phyloP scores from a whole-genome alignment of 2,329 filamentous ascomycete species.

The Xylariales sp. region DNA sequence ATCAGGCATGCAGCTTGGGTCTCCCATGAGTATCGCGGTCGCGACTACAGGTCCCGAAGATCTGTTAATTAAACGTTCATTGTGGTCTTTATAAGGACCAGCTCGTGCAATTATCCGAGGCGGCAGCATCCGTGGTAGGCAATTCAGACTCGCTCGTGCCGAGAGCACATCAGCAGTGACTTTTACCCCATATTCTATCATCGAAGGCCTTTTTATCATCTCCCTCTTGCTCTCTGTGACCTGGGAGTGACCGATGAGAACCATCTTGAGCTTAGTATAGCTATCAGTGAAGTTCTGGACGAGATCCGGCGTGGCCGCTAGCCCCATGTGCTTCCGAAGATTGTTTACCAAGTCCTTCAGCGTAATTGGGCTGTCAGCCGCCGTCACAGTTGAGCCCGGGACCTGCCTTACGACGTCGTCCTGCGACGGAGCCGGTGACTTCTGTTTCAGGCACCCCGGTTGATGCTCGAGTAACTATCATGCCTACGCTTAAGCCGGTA shows the following conservation, averaged over 20 bases:
- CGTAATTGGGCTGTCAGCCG: slow-evolving; percentile 28
- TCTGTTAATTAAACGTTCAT: no score
- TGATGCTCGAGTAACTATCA: slow-evolving; percentile 31
- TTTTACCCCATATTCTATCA: slow-evolving; percentile 25
- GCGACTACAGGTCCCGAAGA: slow-evolving; percentile 20
- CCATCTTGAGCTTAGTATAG: slow-evolving; percentile 26
- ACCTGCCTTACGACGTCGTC: slow-evolving; percentile 23
- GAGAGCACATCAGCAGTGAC: slow-evolving; percentile 24
- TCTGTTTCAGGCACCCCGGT: slow-evolving; percentile 29
- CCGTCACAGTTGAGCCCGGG: slow-evolving; percentile 27
- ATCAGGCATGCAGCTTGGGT: slow-evolving; percentile 26
- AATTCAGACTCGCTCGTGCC: slow-evolving; percentile 18
- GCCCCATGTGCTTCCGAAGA: slow-evolving; percentile 24
- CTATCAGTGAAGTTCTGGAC: slow-evolving; percentile 24
- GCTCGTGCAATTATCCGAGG: slow-evolving; percentile 14
- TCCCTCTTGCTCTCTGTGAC: slow-evolving; percentile 17
- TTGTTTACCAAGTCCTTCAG: slow-evolving; percentile 21
- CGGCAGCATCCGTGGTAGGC: slow-evolving; percentile 11
- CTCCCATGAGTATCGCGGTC: slow-evolving; percentile 31
- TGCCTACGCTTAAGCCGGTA: slow-evolving; percentile 13
- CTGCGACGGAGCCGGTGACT: slow-evolving; percentile 26
- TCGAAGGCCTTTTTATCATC: slow-evolving; percentile 14
- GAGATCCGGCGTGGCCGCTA: slow-evolving; percentile 24
- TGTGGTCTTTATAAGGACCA: no score
- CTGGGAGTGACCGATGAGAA: slow-evolving; percentile 31